Base-by-base conservation (phyloP, 805 yeast genomes). In the Candida dendrica region DNA sequence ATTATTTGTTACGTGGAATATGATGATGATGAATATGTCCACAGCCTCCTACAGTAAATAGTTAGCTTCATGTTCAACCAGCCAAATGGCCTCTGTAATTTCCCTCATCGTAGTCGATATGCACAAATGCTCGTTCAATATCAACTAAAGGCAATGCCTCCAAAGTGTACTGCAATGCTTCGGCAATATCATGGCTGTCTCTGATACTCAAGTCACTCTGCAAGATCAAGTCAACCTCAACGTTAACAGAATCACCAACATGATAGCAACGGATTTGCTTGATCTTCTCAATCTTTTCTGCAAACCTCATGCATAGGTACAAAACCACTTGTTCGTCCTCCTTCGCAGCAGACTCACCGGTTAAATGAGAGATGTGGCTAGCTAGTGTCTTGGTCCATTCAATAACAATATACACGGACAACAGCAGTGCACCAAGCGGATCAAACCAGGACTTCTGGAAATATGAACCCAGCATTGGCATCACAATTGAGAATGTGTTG, bases 91-190 rank as follows among this genome's bases (percentile, higher is more conserved):
- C 72, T 34, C 49, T 50, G 49, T 53, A 68, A 45, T 69, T 68
- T 11, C 60, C 58, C 15, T 59, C 69, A 36, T 60, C 59, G 45
- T 79, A 79, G 51, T 85, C 95, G 27, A 84, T 69, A 56, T 85
- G 95, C 15, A 85, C 93, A 67, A 81, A 85, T 2, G 90, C 88
- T 40, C 95, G 66, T 55, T 85, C 91, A 3, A 85, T 88, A 58
- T 69, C 74, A 2, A 85, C 89, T 58, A 69, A 74, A 0, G 91
- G 89, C 45, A 85, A 63, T 0, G 89, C 77, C 49, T 85, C 95
- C 20, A 85, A 68, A 1, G 93, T 84, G 53, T 84, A 85, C 60
- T 85, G 95, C 36, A 85, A 63, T 0, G 90, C 81, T 59, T 84
- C 95, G 3, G 87, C 95, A 30, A 85, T 68, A 56, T 85, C 95